Base-by-base conservation (phyloP, 23 red algal genomes). In the Gracilaria vermiculophylla region DNA sequence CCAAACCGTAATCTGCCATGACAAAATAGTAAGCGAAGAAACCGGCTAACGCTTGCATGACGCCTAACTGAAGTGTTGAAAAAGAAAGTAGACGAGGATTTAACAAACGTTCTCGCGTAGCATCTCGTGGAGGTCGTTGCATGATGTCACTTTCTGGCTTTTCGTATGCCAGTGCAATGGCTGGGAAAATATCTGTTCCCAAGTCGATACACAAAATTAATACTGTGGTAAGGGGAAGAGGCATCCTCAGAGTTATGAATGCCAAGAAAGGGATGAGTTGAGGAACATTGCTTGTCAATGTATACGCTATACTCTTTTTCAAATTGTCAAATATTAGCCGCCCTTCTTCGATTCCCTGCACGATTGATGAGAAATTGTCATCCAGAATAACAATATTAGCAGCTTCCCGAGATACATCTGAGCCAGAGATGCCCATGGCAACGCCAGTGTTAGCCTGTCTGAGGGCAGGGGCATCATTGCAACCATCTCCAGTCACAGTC, bases 331-430 rank as follows among this genome's bases (percentile, higher is more conserved):
- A 98, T 9, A 98, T 98, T 34, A 92, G 80, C 28, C 95, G 90
- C 15, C 95, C 95, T 58, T 98, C 95, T 65, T 94, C 90, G 15
- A 98, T 72, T 5, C 82, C 95, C 43, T 48, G 43, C 33, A 98
- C 91, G 36, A 98, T 98, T 11, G 95, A 93, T 11, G 88, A 77
- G 53, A 98, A 98, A 73, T 98, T 94, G 67, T 98, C 95, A 80
- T 98, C 95, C 1, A 92, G 82, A 28, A 98, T 47, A 5, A 98
- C 91, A 77, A 98, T 98, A 17, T 92, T 80, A 25, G 95, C 90
- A 20, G 95, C 95, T 70, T 90, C 95, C 60, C 88, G 79, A 1
- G 95, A 92, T 12, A 98, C 91, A 29, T 85, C 91, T 28, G 95
- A 93, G 8, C 95, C 95, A 10, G 81, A 93, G 41, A 79, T 62